Conservation (phyloP, 2,329 filamentous ascomycete genomes). For the Fusarium brachygibbosum region DNA sequence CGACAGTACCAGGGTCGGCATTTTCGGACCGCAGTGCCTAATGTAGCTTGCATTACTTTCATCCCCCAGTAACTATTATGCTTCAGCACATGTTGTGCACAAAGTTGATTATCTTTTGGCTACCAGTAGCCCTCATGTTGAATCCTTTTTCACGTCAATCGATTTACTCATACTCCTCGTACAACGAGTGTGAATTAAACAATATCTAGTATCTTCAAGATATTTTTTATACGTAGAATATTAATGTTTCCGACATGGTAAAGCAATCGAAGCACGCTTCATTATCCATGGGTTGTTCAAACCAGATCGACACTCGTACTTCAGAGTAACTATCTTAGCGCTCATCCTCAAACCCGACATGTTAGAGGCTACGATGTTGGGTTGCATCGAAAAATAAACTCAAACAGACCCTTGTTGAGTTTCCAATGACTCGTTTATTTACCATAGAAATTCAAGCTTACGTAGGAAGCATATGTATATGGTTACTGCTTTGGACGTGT, state of each 20-base stretch:
- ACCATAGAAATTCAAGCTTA: slow-evolving; percentile 24
- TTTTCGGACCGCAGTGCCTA: slow-evolving; percentile 4
- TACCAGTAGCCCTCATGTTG: neutral
- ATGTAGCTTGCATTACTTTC: neutral
- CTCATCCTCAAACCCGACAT: slow-evolving; percentile 16
- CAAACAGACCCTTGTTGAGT: slow-evolving; percentile 19
- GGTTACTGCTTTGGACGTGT: neutral
- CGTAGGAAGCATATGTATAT: slow-evolving; percentile 1
- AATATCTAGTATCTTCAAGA: neutral
- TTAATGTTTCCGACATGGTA: neutral
- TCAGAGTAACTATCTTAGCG: slow-evolving; percentile 23
- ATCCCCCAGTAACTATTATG: neutral
- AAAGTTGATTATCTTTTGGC: neutral
- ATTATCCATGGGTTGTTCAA: neutral
- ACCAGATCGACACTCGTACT: slow-evolving; percentile 6
- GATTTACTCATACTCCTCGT: too few relatives aligned
- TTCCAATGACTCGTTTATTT: neutral
- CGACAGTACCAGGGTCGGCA: neutral
- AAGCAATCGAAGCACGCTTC: neutral
- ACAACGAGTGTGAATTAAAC: neutral
- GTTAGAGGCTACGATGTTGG: slow-evolving; percentile 15
- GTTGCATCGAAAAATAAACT: slow-evolving; percentile 11
- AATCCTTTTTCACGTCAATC: neutral
- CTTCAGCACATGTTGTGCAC: neutral
- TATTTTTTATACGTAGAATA: neutral